Evolutionary conservation across 805 yeast species (phyloP).

Genomic region (Wickerhamomyces silvicola): DNA sequence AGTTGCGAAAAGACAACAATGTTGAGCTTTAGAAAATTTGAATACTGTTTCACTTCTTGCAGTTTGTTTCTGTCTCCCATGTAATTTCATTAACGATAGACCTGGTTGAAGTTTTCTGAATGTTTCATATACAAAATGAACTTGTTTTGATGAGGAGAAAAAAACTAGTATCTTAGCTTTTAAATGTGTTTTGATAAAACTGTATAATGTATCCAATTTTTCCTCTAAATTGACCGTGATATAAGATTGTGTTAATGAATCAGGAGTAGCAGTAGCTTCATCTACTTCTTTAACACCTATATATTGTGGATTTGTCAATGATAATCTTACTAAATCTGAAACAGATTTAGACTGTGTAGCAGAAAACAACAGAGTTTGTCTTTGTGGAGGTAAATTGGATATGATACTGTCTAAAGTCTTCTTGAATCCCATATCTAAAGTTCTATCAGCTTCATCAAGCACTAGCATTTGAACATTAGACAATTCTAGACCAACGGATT

Average conservation of each 20-base stretch:
- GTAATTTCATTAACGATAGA: slow-evolving; percentile 57
- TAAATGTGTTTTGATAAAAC: slow-evolving; percentile 62
- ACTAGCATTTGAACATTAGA: slow-evolving; percentile 67
- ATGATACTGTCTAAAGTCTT: slow-evolving; percentile 64
- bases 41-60: slow-evolving; percentile 79
- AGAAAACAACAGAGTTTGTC: slow-evolving; percentile 88
- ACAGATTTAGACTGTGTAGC: slow-evolving; percentile 92
- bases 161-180: slow-evolving; percentile 78
- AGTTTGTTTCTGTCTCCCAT: slow-evolving; percentile 81
- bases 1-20: slow-evolving; percentile 81
- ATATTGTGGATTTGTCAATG: slow-evolving; percentile 88
- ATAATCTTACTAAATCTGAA: slow-evolving; percentile 73
- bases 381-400: slow-evolving; percentile 72
- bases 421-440: slow-evolving; percentile 74
- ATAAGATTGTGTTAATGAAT: slow-evolving; percentile 77
- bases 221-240: slow-evolving; percentile 66
- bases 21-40: slow-evolving; percentile 32
- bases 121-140: slow-evolving; percentile 32
- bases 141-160: slow-evolving; percentile 59
- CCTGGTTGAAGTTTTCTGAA: slow-evolving; percentile 26
- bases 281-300: slow-evolving; percentile 68
- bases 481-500: slow-evolving; percentile 53
- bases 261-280: slow-evolving; percentile 73
- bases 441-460: slow-evolving; percentile 89
- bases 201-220: slow-evolving; percentile 77